Conservation (phyloP, 2,329 filamentous ascomycete genomes). For the Chaetomiaceae sp. region DNA sequence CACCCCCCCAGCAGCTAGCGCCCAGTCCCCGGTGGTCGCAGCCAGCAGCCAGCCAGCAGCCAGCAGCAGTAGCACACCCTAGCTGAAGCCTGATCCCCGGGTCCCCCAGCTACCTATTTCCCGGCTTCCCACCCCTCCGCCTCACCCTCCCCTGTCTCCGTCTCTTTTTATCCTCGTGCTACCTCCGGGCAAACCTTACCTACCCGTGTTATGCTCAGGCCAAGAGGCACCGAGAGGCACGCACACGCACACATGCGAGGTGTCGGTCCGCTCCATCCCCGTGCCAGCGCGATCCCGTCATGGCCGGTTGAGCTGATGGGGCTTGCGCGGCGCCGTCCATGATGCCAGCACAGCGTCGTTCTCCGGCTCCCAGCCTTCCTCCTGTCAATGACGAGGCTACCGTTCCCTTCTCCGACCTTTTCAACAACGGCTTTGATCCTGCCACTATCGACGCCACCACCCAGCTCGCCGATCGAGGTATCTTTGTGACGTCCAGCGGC, state of each 20-base stretch:
- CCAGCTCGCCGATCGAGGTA: constrained; percentile 27
- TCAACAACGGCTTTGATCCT: constrained; percentile 27
- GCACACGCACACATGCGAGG: constrained; percentile 18
- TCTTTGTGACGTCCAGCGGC: constrained; percentile 28
- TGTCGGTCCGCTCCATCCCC: constrained; percentile 16
- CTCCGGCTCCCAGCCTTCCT: constrained; percentile 25
- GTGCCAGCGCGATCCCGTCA: constrained; percentile 20
- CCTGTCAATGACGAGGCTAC: constrained; percentile 26
- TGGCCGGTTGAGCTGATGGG: constrained; percentile 26
- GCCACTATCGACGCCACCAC: constrained; percentile 27
- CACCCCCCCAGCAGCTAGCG: no score
- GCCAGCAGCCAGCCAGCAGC: no score
- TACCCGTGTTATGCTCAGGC: constrained; percentile 9
- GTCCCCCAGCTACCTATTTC: constrained; percentile 1
- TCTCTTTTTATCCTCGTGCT: constrained; percentile 18
- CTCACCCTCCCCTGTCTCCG: constrained; percentile 6
- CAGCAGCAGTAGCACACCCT: no score
- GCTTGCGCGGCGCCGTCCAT: constrained; percentile 26
- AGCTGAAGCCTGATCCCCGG: no score
- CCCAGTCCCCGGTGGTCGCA: no score
- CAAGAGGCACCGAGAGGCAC: constrained; percentile 17
- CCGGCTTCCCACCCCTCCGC: constrained; percentile 12
- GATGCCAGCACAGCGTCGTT: constrained; percentile 27
- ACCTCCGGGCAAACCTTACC: constrained; percentile 1
- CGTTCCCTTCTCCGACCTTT: constrained; percentile 28